These are phyloP conservation scores for Fremontodendron californicum DNA, from an alignment of 345 rosid genomes.

Conservation along the genomic window DNA sequence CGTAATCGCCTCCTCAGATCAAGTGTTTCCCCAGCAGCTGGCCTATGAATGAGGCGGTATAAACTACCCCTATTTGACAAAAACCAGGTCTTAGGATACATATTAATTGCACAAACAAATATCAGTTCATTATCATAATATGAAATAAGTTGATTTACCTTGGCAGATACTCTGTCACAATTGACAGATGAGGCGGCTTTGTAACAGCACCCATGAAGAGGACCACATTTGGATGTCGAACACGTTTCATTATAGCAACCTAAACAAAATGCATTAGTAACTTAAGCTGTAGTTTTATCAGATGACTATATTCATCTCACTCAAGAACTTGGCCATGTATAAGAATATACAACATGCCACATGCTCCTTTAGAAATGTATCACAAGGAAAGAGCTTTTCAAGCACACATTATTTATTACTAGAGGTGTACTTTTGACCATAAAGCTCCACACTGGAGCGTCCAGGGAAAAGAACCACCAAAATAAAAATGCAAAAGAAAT, in stretches of 20 bases:
- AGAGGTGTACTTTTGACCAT: neutral
- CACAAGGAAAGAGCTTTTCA: neutral
- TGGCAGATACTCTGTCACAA: slow-evolving; percentile 88
- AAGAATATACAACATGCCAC: neutral
- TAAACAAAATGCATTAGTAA: slow-evolving; percentile 17
- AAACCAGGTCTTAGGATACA: slow-evolving; percentile 1
- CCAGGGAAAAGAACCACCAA: neutral
- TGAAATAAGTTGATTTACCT: slow-evolving; percentile 40
- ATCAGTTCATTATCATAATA: neutral
- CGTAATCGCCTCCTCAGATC: slow-evolving; percentile 87
- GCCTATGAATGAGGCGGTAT: slow-evolving; percentile 83
- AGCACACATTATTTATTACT: neutral
- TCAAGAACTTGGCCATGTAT: neutral
- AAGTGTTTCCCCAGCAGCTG: slow-evolving; percentile 72
- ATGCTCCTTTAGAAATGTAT: neutral
- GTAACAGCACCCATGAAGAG: slow-evolving; percentile 99
- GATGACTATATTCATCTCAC: neutral
- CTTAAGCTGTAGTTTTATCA: neutral
- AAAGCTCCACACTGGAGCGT: neutral
- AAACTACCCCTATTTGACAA: slow-evolving; percentile 78
- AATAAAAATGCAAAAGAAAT: neutral
- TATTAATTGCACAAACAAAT: neutral
- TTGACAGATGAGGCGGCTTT: slow-evolving; percentile 76
- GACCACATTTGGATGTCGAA: slow-evolving; percentile 95
- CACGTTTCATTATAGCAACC: slow-evolving; percentile 98